A percentile compares a stretch with the other conserved stretches of the same genome.
Conservation (phyloP, 345 rosid species). For the Erysimum cheiranthoides region DNA sequence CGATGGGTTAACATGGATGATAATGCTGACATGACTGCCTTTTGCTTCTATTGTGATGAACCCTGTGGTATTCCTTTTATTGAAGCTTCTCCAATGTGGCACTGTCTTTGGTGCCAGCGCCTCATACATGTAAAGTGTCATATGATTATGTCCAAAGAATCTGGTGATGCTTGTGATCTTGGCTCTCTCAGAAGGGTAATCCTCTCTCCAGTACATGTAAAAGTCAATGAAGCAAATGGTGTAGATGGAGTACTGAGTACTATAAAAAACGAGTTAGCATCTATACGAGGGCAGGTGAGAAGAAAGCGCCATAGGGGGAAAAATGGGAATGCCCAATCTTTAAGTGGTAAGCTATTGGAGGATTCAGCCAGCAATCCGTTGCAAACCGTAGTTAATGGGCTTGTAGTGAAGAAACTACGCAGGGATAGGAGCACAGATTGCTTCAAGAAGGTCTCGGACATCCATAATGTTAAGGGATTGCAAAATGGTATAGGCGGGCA, state of each 20-base stretch:
- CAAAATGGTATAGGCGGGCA: slow-evolving; percentile 45
- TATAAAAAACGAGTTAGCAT: slow-evolving; percentile 51
- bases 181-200: slow-evolving; percentile 66
- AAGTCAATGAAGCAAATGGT: slow-evolving; percentile 48
- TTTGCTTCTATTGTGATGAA: slow-evolving; percentile 72
- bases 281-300: slow-evolving; percentile 53
- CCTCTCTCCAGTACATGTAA: slow-evolving; percentile 68
- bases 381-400: slow-evolving; percentile 45
- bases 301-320: slow-evolving; percentile 51
- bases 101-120: slow-evolving; percentile 77
- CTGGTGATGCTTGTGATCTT: slow-evolving; percentile 69
- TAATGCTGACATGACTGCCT: slow-evolving; percentile 61
- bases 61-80: slow-evolving; percentile 73
- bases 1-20: slow-evolving; percentile 71
- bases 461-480: slow-evolving; percentile 38
- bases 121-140: slow-evolving; percentile 74
- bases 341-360: slow-evolving; percentile 51
- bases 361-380: slow-evolving; percentile 48
- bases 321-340: slow-evolving; percentile 46
- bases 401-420: slow-evolving; percentile 57
- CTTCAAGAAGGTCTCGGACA: slow-evolving; percentile 42
- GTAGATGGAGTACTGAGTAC: slow-evolving; percentile 51
- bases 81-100: slow-evolving; percentile 73
- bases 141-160: slow-evolving; percentile 61
- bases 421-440: slow-evolving; percentile 54